phyloP scores from a whole-genome alignment of 2,329 filamentous ascomycete genomes.

The Malbranchea cinnamomea region DNA sequence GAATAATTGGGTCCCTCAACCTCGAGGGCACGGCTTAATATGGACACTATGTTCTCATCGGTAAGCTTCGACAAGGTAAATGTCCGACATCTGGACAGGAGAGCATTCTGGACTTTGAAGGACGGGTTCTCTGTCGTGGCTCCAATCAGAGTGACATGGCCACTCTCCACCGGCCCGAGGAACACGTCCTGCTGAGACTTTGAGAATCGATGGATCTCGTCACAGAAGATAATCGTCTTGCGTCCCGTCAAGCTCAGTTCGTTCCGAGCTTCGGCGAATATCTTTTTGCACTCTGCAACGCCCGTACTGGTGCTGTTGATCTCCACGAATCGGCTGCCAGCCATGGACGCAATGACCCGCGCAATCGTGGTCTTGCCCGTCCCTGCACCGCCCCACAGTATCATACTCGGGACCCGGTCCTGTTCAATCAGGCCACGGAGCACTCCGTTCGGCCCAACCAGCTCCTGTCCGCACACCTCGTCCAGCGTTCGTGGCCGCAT shows the following conservation, averaged over 20 bases:
- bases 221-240: conserved; percentile 92
- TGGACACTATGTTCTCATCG: conserved; percentile 54
- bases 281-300: conserved; percentile 79
- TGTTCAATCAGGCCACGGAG: conserved; percentile 74
- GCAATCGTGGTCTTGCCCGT: conserved; percentile 57
- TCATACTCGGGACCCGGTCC: conserved; percentile 82
- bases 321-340: conserved; percentile 78
- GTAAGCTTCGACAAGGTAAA: conserved; percentile 71
- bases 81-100: conserved; percentile 78
- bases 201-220: conserved; percentile 86
- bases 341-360: conserved; percentile 68
- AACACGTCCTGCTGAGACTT: conserved; percentile 94
- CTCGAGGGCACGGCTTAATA: conserved; percentile 60
- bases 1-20: conserved; percentile 41
- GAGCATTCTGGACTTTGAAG: conserved; percentile 77
- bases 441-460: conserved; percentile 74
- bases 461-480: conserved; percentile 78
- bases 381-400: conserved; percentile 52
- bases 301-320: conserved; percentile 87
- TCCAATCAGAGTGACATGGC: conserved; percentile 79
- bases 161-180: conserved; percentile 77
- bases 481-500: conserved; percentile 79
- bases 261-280: conserved; percentile 70
- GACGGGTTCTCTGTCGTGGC: conserved; percentile 95
- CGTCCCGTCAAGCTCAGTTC: conserved; percentile 69